These are phyloP conservation scores for Prosopis cineraria DNA, from an alignment of 306 rosid species.

Conservation along the genomic window DNA sequence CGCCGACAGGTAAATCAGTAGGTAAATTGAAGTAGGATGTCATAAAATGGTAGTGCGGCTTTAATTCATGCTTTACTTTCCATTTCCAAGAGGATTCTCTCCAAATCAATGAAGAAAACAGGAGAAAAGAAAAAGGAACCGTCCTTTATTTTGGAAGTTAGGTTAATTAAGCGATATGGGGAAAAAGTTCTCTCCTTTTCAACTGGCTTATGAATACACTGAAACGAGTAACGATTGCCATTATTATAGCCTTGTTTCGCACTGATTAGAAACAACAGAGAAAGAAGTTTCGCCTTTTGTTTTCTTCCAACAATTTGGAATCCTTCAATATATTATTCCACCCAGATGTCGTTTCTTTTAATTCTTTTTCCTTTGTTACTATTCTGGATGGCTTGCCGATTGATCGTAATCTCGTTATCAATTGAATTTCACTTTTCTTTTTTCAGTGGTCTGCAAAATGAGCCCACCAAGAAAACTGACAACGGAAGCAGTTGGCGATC, in stretches of 20 bases:
- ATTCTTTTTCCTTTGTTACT: constrained; percentile 19
- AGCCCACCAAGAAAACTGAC: constrained; percentile 52
- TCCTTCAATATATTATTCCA: background rate
- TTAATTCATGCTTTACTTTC: constrained; percentile 24
- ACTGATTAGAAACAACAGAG: constrained; percentile 31
- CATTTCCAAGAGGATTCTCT: constrained; percentile 33
- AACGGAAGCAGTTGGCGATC: constrained; percentile 51
- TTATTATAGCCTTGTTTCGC: constrained; percentile 22
- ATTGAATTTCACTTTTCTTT: constrained; percentile 28
- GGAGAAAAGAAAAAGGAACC: background rate
- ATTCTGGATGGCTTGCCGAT: constrained; percentile 20
- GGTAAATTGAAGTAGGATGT: background rate
- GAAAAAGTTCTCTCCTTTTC: constrained; percentile 18
- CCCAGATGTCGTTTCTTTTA: constrained; percentile 21
- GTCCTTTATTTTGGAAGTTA: constrained; percentile 38
- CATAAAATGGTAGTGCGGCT: background rate
- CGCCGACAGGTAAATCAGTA: constrained; percentile 66
- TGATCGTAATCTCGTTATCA: constrained; percentile 20
- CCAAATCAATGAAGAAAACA: background rate
- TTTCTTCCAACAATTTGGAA: constrained; percentile 6
- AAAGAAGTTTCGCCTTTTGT: constrained; percentile 28
- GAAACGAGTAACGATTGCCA: constrained; percentile 33
- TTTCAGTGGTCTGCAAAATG: constrained; percentile 62
- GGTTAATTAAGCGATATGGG: constrained; percentile 23
- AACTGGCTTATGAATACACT: background rate